phyloP scores from a whole-genome alignment of 2,329 filamentous ascomycete species.

The Sporothrix pseudoabietina region DNA sequence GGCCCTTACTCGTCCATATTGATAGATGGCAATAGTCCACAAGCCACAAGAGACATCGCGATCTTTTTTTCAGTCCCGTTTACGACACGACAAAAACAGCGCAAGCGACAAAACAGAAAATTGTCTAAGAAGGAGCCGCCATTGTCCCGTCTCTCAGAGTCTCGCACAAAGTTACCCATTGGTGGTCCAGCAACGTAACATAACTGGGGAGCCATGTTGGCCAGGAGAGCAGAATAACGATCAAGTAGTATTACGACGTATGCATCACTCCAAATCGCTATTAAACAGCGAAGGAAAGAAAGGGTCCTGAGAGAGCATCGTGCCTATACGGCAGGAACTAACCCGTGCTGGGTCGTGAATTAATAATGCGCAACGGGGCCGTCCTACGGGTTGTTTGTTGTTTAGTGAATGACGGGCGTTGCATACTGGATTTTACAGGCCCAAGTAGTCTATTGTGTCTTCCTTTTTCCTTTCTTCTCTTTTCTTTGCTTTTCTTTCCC shows the following conservation, averaged over 20 bases:
- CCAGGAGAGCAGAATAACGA: neutral
- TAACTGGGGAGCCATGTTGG: neutral
- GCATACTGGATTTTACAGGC: neutral
- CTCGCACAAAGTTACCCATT: slow-evolving; percentile 5
- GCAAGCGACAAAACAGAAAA: neutral
- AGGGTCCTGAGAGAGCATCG: slow-evolving; percentile 12
- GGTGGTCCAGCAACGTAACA: neutral
- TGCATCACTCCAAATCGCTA: too few relatives aligned
- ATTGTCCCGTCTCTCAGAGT: neutral
- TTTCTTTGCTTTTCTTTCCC: neutral
- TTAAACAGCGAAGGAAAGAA: neutral
- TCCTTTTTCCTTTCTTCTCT: neutral
- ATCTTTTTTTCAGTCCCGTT: neutral
- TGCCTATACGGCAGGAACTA: slow-evolving; percentile 21
- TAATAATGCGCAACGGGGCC: slow-evolving; percentile 12
- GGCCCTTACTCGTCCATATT: slow-evolving; percentile 3
- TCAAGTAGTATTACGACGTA: too few relatives aligned
- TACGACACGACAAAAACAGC: neutral
- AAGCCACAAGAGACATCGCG: neutral
- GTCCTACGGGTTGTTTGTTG: neutral
- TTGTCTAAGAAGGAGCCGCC: neutral
- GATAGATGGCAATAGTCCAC: neutral
- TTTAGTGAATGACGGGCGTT: neutral
- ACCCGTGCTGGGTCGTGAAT: slow-evolving; percentile 7
- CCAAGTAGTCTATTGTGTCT: neutral